Conservation (phyloP, 2,329 filamentous ascomycete genomes). For the Sporothrix humicola region DNA sequence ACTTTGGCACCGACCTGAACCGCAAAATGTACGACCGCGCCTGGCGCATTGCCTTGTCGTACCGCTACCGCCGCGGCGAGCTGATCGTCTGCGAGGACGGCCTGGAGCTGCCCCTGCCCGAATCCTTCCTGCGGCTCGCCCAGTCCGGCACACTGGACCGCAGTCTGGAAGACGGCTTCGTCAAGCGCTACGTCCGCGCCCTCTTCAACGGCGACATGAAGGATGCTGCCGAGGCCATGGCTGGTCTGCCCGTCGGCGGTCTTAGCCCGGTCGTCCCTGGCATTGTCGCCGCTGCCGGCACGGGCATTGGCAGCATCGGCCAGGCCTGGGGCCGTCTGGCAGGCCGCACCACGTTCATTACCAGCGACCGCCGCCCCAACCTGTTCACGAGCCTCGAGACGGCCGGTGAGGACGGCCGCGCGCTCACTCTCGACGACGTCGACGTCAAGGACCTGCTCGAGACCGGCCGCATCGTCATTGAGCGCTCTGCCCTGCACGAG, state of each 20-base stretch:
- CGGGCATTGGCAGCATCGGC: constrained; percentile 36
- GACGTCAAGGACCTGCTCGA: constrained; percentile 95
- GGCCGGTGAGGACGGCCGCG: constrained; percentile 69
- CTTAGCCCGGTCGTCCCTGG: constrained; percentile 11
- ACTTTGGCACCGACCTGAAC: constrained; percentile 84
- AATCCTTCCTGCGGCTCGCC: constrained; percentile 54
- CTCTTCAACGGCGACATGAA: constrained; percentile 59
- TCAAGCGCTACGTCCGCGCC: constrained; percentile 65
- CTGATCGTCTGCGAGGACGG: constrained; percentile 82
- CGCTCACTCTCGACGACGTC: constrained; percentile 75
- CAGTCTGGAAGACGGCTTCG: constrained; percentile 55
- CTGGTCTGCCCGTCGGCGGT: not conserved
- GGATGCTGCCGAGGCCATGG: not conserved
- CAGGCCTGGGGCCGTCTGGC: constrained; percentile 71
- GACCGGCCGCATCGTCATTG: constrained; percentile 82
- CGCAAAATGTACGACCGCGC: constrained; percentile 94
- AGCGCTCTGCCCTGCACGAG: constrained; percentile 76
- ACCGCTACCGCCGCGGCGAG: constrained; percentile 86
- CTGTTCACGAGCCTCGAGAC: constrained; percentile 71
- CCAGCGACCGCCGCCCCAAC: constrained; percentile 62
- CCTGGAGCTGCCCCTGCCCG: constrained; percentile 67
- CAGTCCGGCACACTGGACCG: constrained; percentile 44
- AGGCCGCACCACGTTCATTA: constrained; percentile 78
- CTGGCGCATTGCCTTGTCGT: constrained; percentile 91
- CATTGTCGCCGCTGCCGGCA: not conserved